Evolutionary conservation across 75 land plant species (phyloP).

Genomic region (Adiantum capillusveneris): DNA sequence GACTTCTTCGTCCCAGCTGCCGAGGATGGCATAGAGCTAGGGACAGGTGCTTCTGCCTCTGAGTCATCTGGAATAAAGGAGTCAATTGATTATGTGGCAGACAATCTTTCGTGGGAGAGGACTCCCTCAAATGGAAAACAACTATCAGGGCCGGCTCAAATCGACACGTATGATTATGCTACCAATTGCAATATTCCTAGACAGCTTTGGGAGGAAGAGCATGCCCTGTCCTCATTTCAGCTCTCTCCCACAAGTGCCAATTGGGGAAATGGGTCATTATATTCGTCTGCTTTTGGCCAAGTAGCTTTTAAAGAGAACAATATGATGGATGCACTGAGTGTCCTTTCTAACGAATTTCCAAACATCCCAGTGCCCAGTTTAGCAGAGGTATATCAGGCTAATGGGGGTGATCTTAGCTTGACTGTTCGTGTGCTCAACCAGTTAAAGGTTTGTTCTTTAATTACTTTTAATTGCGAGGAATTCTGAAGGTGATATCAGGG

Average conservation of each 20-base stretch:
- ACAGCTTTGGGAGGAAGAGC: neutral
- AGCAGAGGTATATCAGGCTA: conserved; percentile 27
- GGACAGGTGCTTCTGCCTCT: neutral
- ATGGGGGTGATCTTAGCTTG: conserved; percentile 23
- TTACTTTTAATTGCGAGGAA: neutral
- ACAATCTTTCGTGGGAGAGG: too few relatives aligned
- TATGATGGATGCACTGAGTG: conserved; percentile 13
- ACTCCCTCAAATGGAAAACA: too few relatives aligned
- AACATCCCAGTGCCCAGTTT: conserved; percentile 20
- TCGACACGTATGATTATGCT: neutral
- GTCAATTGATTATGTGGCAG: too few relatives aligned
- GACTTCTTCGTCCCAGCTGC: conserved; percentile 5
- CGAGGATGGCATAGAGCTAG: neutral
- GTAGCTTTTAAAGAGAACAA: conserved; percentile 8
- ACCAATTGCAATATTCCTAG: neutral
- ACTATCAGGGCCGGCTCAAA: neutral
- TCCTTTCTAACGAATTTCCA: conserved; percentile 25
- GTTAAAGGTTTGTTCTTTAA: conserved; percentile 15
- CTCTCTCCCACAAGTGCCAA: conserved; percentile 1
- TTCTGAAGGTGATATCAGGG: too few relatives aligned
- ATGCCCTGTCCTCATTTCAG: too few relatives aligned
- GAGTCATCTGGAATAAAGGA: neutral
- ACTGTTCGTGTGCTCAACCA: conserved; percentile 22
- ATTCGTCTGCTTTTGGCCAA: conserved; percentile 8
- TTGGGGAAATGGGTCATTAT: conserved; percentile 1